Evolutionary conservation across 23 red algal genomes (phyloP).

Genomic region (Porphyridium purpureum): DNA sequence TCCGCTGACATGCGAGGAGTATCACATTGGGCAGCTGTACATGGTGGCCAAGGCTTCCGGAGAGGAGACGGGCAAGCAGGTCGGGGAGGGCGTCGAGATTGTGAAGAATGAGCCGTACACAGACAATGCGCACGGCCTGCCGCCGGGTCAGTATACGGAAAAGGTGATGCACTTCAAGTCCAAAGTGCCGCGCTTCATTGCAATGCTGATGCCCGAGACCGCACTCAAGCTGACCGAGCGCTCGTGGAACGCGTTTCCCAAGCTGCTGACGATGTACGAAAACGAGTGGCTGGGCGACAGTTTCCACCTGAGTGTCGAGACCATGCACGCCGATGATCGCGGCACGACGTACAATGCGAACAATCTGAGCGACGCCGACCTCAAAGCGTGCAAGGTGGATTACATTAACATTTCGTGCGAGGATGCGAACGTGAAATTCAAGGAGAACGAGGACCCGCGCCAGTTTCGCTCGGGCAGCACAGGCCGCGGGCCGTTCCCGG

Average conservation of each 20-base stretch:
- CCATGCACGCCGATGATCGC: constrained; percentile 27
- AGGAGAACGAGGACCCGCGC: not conserved
- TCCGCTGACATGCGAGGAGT: constrained; percentile 58
- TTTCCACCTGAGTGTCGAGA: constrained; percentile 17
- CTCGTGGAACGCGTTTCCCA: constrained; percentile 43
- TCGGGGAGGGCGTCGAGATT: constrained; percentile 19
- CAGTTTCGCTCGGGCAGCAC: constrained; percentile 2
- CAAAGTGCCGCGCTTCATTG: constrained; percentile 23
- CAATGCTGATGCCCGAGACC: constrained; percentile 17
- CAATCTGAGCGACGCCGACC: constrained; percentile 29
- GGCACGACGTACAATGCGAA: constrained; percentile 52
- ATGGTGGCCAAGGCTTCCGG: constrained; percentile 39
- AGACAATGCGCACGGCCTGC: constrained; percentile 25
- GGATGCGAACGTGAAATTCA: not conserved
- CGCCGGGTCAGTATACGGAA: constrained; percentile 47
- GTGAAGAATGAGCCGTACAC: constrained; percentile 36
- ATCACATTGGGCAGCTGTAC: constrained; percentile 23
- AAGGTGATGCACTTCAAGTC: constrained; percentile 44
- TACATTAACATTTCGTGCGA: constrained; percentile 85
- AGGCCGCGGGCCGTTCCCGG: constrained; percentile 1
- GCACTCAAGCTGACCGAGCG: constrained; percentile 22
- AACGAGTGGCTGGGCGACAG: constrained; percentile 31
- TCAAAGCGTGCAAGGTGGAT: constrained; percentile 73
- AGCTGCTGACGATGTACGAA: constrained; percentile 16
- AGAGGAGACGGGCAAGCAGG: constrained; percentile 20